Conservation (phyloP, 495 filamentous ascomycete genomes). For the Hyaloscypha finlandica region DNA sequence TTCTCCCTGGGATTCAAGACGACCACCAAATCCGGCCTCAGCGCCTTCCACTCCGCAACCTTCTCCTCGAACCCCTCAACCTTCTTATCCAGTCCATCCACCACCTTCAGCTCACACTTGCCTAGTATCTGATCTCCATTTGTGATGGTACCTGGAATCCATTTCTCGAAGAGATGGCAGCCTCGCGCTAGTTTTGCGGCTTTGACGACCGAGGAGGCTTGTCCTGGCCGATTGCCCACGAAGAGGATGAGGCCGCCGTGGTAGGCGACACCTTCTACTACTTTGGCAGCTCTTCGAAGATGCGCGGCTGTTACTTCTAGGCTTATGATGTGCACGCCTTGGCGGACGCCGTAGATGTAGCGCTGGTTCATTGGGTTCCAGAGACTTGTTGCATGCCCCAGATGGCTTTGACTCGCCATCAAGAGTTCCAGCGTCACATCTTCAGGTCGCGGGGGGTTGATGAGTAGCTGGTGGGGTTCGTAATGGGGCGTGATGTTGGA, state of each 20-base stretch:
- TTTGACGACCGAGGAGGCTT: slow-evolving; percentile 73
- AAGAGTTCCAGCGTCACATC: slow-evolving; percentile 90
- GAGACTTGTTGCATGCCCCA: slow-evolving; percentile 87
- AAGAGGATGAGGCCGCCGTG: slow-evolving; percentile 86
- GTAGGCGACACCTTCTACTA: slow-evolving; percentile 84
- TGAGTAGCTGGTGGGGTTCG: slow-evolving; percentile 64
- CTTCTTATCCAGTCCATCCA: slow-evolving; percentile 69
- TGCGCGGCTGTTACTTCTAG: slow-evolving; percentile 85
- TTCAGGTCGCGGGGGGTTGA: slow-evolving; percentile 69
- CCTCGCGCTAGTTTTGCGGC: slow-evolving; percentile 76
- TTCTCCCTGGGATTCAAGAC: slow-evolving; percentile 94
- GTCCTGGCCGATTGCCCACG: slow-evolving; percentile 80
- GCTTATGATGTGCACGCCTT: slow-evolving; percentile 91
- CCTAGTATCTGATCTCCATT: slow-evolving; percentile 87
- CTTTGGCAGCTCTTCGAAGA: slow-evolving; percentile 83
- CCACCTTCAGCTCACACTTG: slow-evolving; percentile 62
- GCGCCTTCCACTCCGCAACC: slow-evolving; percentile 57
- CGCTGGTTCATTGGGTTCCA: slow-evolving; percentile 96
- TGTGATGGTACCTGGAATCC: slow-evolving; percentile 90
- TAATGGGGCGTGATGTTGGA: slow-evolving; percentile 57
- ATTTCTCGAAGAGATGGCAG: slow-evolving; percentile 91
- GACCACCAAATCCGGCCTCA: slow-evolving; percentile 90
- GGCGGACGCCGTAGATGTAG: slow-evolving; percentile 91
- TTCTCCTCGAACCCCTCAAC: slow-evolving; percentile 64
- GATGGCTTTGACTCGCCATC: slow-evolving; percentile 85